Conservation (phyloP, 768 basidiomycete species). For the Astraeus odoratus region DNA sequence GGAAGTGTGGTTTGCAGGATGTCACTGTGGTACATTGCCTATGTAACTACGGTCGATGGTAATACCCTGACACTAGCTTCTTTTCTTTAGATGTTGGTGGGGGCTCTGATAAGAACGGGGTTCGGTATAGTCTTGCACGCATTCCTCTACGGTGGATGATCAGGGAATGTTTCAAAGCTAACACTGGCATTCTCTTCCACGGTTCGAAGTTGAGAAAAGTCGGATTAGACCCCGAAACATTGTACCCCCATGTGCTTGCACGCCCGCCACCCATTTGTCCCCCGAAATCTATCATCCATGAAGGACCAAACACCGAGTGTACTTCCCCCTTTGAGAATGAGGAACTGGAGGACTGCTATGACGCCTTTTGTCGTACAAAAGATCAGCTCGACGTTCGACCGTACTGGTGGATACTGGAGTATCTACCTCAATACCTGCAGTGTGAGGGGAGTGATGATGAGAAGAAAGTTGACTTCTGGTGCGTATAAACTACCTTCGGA, state of each 20-base stretch:
- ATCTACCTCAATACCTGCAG: not conserved
- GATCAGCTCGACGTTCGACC: conserved; percentile 41
- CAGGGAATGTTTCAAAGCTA: conserved; percentile 26
- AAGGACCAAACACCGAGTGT: not conserved
- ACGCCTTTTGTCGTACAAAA: conserved; percentile 44
- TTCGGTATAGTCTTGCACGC: conserved; percentile 13
- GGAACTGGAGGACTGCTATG: conserved; percentile 55
- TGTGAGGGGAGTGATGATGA: no score
- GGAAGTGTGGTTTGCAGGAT: conserved; percentile 80
- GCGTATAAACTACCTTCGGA: no score
- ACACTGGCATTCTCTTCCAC: conserved; percentile 62
- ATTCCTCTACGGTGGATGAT: not conserved
- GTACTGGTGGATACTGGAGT: conserved; percentile 11
- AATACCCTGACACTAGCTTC: not conserved
- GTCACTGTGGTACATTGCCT: conserved; percentile 50
- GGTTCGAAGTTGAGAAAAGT: conserved; percentile 34
- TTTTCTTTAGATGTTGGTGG: not conserved
- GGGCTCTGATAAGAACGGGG: conserved; percentile 38
- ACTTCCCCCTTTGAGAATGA: conserved; percentile 34
- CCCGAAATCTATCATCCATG: conserved; percentile 1
- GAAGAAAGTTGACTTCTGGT: no score
- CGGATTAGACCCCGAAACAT: conserved; percentile 32
- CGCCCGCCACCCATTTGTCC: conserved; percentile 36
- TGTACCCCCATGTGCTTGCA: conserved; percentile 33
- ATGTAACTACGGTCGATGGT: not conserved